Base-by-base conservation (phyloP, 768 basidiomycete species). In the Kwoniella sp. region DNA sequence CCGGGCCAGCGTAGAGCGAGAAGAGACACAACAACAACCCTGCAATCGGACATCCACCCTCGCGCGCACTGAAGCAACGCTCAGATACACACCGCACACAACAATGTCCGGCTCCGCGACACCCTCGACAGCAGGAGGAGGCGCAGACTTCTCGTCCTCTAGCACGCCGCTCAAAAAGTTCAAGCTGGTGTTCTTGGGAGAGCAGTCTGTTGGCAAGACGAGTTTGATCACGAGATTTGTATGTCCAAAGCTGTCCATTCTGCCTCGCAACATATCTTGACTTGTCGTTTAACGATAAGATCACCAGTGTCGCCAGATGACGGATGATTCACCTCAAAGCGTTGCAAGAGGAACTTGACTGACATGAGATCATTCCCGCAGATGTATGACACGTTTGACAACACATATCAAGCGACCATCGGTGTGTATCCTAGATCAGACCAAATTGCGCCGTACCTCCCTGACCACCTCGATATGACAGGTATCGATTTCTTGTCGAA, bases 311-410 rank as follows among this genome's bases (percentile, higher is more conserved):
- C 9, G 11, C 22, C 28, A 20, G 22, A 15, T 28, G 37, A 22
- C 26, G 15, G n/a, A 22, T 41, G 4, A 2, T 38, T 9, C 23
- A 15, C 22, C 9, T 58, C 11, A 20, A 57, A 17, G 15, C 37
- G 22, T n/a, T n/a, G n/a, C n/a, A n/a, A n/a, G n/a, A n/a, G n/a
- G n/a, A n/a, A n/a, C n/a, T n/a, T n/a, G n/a, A n/a, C n/a, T n/a
- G n/a, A n/a, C n/a, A n/a, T n/a, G n/a, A n/a, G n/a, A n/a, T n/a
- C n/a, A n/a, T n/a, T n/a, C n/a, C 25, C 22, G 28, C 71, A 94
- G 92, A 83, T 98, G 96, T 99, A 99, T 81, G 96, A 99, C 83
- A 98, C 96, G 0, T 99, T 99, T 82, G 96, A 99, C 85, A 98
- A 98, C 82, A 98, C 95, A 50, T 99, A 99, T 81, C 80, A 82